Percentiles rank a stretch among this genome's conserved stretches.
phyloP scores from a whole-genome alignment of 805 yeast species.

The Komagataella ulmi region DNA sequence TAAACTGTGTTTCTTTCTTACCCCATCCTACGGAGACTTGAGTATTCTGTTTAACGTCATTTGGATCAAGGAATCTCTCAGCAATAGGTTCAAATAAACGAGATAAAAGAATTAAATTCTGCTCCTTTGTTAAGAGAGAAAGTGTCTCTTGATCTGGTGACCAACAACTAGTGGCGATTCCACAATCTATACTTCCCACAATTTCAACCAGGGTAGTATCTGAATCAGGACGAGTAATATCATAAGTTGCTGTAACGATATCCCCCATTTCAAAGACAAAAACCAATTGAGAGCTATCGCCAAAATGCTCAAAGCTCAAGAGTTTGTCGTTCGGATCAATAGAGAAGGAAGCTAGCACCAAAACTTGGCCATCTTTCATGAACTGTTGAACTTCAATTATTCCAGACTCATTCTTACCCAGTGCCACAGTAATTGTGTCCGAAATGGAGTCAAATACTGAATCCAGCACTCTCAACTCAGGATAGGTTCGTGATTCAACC shows the following conservation, averaged over 20 bases:
- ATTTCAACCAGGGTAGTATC: conserved; percentile 53
- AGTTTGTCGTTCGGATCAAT: conserved; percentile 26
- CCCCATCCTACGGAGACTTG: conserved; percentile 99
- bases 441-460: conserved; percentile 60
- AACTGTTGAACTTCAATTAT: conserved; percentile 67
- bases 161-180: conserved; percentile 68
- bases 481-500: conserved; percentile 44
- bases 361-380: conserved; percentile 45
- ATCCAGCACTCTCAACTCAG: conserved; percentile 43
- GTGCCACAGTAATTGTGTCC: conserved; percentile 57
- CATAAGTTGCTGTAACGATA: conserved; percentile 53
- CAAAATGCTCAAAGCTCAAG: conserved; percentile 51
- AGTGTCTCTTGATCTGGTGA: conserved; percentile 85
- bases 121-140: conserved; percentile 49
- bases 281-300: conserved; percentile 52
- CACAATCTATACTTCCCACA: conserved; percentile 75
- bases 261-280: conserved; percentile 69
- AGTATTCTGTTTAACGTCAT: conserved; percentile 55
- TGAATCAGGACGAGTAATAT: conserved; percentile 26
- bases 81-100: conserved; percentile 68
- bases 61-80: conserved; percentile 43
- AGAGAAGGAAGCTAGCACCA: conserved; percentile 50
- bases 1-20: conserved; percentile 88
- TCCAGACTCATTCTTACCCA: conserved; percentile 40
- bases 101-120: conserved; percentile 52